A percentile compares a stretch with the other conserved stretches of the same genome.
These are phyloP conservation scores for Nakataea oryzae DNA, from an alignment of 2,329 filamentous ascomycete genomes.

Conservation along the genomic window DNA sequence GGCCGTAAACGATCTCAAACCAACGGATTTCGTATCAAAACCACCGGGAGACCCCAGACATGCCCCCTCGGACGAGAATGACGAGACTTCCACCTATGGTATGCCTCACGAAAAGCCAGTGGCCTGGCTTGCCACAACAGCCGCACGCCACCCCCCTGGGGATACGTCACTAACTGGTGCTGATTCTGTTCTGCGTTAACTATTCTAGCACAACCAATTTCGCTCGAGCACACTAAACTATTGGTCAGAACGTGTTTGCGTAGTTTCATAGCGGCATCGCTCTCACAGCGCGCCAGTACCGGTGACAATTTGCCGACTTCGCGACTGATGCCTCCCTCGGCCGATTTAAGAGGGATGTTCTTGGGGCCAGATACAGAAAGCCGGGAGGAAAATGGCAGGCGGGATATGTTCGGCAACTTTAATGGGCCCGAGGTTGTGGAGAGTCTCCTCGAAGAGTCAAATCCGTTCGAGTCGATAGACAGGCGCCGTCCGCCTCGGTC, in stretches of 20 bases:
- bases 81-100: neutral
- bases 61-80: neutral
- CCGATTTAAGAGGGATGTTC: neutral
- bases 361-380: neutral
- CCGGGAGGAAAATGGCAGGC: neutral
- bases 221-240: constrained; percentile 45
- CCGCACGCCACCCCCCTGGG: too few species aligned
- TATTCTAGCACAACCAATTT: constrained; percentile 27
- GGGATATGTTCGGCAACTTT: neutral
- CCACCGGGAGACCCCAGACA: neutral
- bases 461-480: neutral
- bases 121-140: too few species aligned
- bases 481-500: constrained; percentile 18
- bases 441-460: neutral
- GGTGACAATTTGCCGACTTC: neutral
- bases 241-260: constrained; percentile 33
- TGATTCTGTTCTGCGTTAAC: neutral
- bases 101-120: neutral
- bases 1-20: constrained; percentile 71
- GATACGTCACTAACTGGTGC: neutral
- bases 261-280: constrained; percentile 18
- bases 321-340: neutral
- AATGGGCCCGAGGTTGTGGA: neutral
- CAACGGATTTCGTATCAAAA: constrained; percentile 10
- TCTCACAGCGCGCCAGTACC: neutral